Conservation (phyloP, 805 yeast species). For the Lipomyces orientalis region DNA sequence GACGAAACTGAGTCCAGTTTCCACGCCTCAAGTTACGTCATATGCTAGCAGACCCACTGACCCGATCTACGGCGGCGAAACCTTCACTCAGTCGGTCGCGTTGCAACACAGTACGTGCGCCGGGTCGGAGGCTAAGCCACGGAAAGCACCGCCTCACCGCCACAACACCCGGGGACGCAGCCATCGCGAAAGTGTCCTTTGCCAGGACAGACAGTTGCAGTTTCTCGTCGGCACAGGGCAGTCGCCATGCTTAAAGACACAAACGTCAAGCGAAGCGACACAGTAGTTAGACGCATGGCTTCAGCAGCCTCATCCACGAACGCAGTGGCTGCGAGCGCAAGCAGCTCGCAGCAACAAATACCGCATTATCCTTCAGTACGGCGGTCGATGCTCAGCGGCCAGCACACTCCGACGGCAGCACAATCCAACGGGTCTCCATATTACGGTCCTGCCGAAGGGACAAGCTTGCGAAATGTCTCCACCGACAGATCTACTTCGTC, state of each 20-base stretch:
- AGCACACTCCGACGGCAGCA: neutral
- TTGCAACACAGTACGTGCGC: neutral
- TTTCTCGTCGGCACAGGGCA: neutral
- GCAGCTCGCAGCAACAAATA: neutral
- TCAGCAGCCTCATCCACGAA: neutral
- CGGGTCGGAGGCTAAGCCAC: neutral
- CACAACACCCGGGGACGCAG: constrained; percentile 4
- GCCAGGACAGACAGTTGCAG: neutral
- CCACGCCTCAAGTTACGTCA: too few species aligned
- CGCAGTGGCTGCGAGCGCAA: constrained; percentile 1
- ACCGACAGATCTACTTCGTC: constrained; percentile 11
- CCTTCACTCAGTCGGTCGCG: too few species aligned
- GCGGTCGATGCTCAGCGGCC: constrained; percentile 5
- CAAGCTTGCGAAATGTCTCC: constrained; percentile 7
- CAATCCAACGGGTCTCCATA: constrained; percentile 5
- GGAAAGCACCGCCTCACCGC: neutral
- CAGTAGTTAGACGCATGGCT: neutral
- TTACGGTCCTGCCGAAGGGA: constrained; percentile 1
- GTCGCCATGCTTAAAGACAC: neutral
- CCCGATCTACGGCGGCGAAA: too few species aligned
- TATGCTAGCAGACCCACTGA: too few species aligned
- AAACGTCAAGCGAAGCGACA: constrained; percentile 1
- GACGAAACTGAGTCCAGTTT: too few species aligned
- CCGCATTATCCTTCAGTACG: neutral
- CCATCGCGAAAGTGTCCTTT: neutral